These are phyloP conservation scores for Saccharomyces hybrid DNA, from an alignment of 1,139 yeast genomes.

Conservation along the genomic window DNA sequence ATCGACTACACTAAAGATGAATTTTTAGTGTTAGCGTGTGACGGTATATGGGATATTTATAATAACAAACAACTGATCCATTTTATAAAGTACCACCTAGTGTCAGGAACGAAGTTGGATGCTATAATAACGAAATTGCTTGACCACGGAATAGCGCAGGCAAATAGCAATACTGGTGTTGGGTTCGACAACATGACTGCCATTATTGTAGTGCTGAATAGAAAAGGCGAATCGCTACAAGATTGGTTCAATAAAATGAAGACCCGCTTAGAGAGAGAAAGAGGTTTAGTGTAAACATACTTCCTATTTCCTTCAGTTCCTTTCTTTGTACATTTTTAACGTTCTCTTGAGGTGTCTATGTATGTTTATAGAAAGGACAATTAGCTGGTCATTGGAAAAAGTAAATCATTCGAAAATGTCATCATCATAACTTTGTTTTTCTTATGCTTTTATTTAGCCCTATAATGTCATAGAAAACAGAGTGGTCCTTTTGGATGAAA, in stretches of 20 bases:
- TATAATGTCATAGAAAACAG: background rate
- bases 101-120: slow-evolving; percentile 50
- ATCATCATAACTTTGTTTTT: background rate
- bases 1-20: slow-evolving; percentile 47
- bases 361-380: background rate
- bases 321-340: background rate
- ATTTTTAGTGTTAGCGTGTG: slow-evolving; percentile 63
- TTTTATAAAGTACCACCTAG: slow-evolving; percentile 50
- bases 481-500: background rate
- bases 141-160: slow-evolving; percentile 64
- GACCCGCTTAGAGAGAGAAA: slow-evolving; percentile 43
- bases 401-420: background rate
- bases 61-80: slow-evolving; percentile 48
- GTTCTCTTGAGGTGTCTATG: background rate
- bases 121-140: slow-evolving; percentile 52
- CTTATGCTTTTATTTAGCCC: background rate
- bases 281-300: slow-evolving; percentile 22
- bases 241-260: slow-evolving; percentile 56
- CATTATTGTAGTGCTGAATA: slow-evolving; percentile 54
- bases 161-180: slow-evolving; percentile 64
- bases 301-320: background rate
- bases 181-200: slow-evolving; percentile 80
- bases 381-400: background rate
- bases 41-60: slow-evolving; percentile 77
- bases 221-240: slow-evolving; percentile 37